Evolutionary conservation across 352 stramenopile species (phyloP).

Genomic region (Globisporangium emineosum): DNA sequence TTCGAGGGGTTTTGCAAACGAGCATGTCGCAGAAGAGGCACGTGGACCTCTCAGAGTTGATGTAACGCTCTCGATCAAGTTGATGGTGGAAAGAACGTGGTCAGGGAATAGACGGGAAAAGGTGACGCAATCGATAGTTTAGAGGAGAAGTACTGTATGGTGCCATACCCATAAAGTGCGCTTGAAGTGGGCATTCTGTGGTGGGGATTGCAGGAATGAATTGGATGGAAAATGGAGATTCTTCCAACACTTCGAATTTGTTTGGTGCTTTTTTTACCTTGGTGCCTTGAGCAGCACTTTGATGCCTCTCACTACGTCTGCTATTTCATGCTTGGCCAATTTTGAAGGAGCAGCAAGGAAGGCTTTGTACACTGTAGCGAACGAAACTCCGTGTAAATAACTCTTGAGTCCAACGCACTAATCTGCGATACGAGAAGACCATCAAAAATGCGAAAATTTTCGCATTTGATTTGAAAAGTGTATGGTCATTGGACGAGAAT

Average conservation of each 20-base stretch:
- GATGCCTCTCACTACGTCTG: background rate
- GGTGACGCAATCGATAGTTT: conserved; percentile 5
- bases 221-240: conserved; percentile 3
- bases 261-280: background rate
- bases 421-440: background rate
- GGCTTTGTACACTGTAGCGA: background rate
- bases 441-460: background rate
- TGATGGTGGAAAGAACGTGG: background rate
- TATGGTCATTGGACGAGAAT: background rate
- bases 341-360: background rate
- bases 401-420: background rate
- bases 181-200: background rate
- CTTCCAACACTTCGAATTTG: background rate
- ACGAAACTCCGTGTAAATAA: no score
- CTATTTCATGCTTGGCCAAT: background rate
- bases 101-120: background rate
- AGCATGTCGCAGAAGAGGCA: conserved; percentile 5
- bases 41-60: background rate
- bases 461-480: background rate
- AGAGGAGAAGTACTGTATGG: background rate
- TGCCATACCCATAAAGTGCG: conserved; percentile 2
- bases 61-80: conserved; percentile 1
- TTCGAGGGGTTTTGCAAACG: background rate
- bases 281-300: background rate
- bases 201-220: background rate